Percentiles rank a stretch among this genome's conserved stretches.
phyloP scores from a whole-genome alignment of 2,329 filamentous ascomycete species.

The Penicillium sp. region DNA sequence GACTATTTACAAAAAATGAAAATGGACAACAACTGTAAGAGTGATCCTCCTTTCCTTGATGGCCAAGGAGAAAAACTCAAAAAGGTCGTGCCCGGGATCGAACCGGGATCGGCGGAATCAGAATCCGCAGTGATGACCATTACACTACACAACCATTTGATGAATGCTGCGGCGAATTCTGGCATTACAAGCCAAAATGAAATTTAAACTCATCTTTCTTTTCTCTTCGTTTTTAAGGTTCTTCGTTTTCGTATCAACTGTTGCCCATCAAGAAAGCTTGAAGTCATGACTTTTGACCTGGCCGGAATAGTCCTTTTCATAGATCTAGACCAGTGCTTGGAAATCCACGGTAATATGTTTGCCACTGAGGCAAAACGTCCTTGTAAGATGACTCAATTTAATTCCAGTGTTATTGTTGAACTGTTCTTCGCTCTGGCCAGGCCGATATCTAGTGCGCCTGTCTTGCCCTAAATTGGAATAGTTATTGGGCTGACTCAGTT shows the following conservation, averaged over 20 bases:
- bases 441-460: no score
- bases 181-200: neutral
- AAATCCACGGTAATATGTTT: neutral
- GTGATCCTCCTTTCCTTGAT: neutral
- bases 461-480: no score
- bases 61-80: neutral
- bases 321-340: neutral
- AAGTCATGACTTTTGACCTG: neutral
- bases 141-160: conserved; percentile 1
- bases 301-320: neutral
- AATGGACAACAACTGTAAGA: neutral
- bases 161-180: neutral
- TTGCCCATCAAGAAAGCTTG: neutral
- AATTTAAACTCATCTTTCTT: neutral
- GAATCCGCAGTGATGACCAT: conserved; percentile 5
- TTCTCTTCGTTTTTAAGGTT: neutral
- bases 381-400: neutral
- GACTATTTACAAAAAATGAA: neutral
- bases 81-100: conserved; percentile 11
- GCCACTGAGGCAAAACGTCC: neutral
- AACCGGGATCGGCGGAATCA: conserved; percentile 9
- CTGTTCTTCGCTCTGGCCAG: neutral
- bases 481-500: no score
- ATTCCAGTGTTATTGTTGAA: neutral
- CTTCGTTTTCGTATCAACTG: neutral